These are phyloP conservation scores for Stachybotrys chlorohalonatus DNA, from an alignment of 2,329 filamentous ascomycete species.

Conservation along the genomic window DNA sequence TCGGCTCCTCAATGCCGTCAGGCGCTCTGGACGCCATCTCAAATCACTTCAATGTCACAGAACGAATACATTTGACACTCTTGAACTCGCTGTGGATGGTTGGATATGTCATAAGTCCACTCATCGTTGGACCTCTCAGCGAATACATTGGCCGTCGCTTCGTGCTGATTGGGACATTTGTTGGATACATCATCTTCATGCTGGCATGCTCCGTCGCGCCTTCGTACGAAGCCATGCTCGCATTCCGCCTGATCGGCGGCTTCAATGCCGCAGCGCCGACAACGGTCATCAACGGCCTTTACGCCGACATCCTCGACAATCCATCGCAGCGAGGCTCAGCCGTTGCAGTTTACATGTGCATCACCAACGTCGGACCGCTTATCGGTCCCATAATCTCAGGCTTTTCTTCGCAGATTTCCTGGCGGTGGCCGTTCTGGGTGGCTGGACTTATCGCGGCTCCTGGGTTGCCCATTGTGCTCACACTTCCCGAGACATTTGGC, in stretches of 20 bases:
- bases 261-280: constrained; percentile 24
- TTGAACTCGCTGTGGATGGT: constrained; percentile 27
- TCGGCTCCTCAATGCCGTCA: constrained; percentile 25
- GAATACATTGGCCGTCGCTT: constrained; percentile 23
- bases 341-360: constrained; percentile 23
- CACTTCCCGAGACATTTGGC: constrained; percentile 36
- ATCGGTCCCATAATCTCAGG: constrained; percentile 43
- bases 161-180: constrained; percentile 21
- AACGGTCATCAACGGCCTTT: constrained; percentile 22
- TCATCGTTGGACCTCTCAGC: constrained; percentile 24
- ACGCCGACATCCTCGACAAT: constrained; percentile 22
- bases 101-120: constrained; percentile 23
- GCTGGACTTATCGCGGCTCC: constrained; percentile 18
- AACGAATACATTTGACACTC: constrained; percentile 17
- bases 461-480: constrained; percentile 22
- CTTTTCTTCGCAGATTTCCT: constrained; percentile 35
- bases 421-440: constrained; percentile 32
- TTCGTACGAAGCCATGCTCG: constrained; percentile 31
- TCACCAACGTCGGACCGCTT: constrained; percentile 25
- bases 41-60: constrained; percentile 15
- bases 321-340: constrained; percentile 21
- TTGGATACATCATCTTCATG: constrained; percentile 23
- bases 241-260: constrained; percentile 27
- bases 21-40: constrained; percentile 25
- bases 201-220: constrained; percentile 27